Percentiles rank a stretch among this genome's conserved stretches.
Evolutionary conservation across 1,139 yeast species (phyloP).

Genomic region (Debaryomyces fabryi): DNA sequence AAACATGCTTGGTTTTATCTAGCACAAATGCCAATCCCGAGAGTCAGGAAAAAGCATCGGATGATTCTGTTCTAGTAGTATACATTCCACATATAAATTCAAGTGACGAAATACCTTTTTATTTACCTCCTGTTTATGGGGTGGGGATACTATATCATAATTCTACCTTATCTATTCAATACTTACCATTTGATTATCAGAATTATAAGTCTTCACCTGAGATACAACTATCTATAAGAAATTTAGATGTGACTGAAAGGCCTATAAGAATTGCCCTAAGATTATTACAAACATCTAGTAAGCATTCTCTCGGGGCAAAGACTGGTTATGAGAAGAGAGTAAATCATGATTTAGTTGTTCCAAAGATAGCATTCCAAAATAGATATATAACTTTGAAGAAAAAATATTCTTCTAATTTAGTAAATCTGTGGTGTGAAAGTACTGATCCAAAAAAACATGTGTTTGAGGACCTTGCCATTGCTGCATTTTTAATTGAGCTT

Average conservation of each 20-base stretch:
- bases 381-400: slow-evolving; percentile 79
- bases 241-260: slow-evolving; percentile 54
- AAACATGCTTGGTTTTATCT: slow-evolving; percentile 66
- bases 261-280: slow-evolving; percentile 81
- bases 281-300: slow-evolving; percentile 73
- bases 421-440: slow-evolving; percentile 87
- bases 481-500: slow-evolving; percentile 88
- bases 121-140: slow-evolving; percentile 79
- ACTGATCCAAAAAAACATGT: slow-evolving; percentile 97
- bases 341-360: slow-evolving; percentile 83
- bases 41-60: slow-evolving; percentile 15
- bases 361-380: slow-evolving; percentile 81
- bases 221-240: slow-evolving; percentile 25
- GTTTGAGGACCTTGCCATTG: slow-evolving; percentile 94
- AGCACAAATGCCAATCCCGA: slow-evolving; percentile 14
- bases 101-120: slow-evolving; percentile 77
- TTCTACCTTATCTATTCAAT: slow-evolving; percentile 72
- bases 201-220: slow-evolving; percentile 11
- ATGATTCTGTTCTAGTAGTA: slow-evolving; percentile 57
- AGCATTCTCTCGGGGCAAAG: slow-evolving; percentile 82
- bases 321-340: slow-evolving; percentile 88
- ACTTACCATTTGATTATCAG: slow-evolving; percentile 59
- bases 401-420: slow-evolving; percentile 73
- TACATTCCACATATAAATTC: slow-evolving; percentile 73
- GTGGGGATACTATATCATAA: slow-evolving; percentile 71